Conservation (phyloP, 1,139 yeast genomes). For the Torulaspora pretoriensis region DNA sequence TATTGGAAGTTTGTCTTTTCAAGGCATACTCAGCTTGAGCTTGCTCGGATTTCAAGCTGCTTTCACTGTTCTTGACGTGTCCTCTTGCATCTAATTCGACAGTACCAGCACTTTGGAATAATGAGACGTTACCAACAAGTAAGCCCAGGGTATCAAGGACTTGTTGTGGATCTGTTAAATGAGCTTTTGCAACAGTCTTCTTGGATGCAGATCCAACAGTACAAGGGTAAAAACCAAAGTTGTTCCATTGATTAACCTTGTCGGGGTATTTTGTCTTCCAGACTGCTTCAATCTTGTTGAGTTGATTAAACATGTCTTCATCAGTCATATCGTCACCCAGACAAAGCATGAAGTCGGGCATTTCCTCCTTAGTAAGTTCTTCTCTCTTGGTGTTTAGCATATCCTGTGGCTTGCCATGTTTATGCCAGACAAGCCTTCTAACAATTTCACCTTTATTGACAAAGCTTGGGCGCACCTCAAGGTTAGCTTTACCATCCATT, state of each 20-base stretch:
- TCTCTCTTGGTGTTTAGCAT: conserved; percentile 36
- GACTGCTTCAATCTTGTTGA: conserved; percentile 53
- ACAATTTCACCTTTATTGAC: conserved; percentile 97
- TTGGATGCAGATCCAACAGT: conserved; percentile 95
- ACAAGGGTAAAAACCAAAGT: conserved; percentile 75
- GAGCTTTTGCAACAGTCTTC: conserved; percentile 82
- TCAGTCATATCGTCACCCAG: conserved; percentile 96
- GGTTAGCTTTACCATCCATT: conserved; percentile 96
- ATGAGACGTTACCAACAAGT: conserved; percentile 67
- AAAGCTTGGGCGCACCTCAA: conserved; percentile 91
- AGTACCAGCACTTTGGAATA: conserved; percentile 73
- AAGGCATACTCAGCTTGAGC: conserved; percentile 33
- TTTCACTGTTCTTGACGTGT: conserved; percentile 44
- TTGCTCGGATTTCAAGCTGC: conserved; percentile 35
- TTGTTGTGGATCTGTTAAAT: conserved; percentile 78
- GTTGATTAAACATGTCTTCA: conserved; percentile 90
- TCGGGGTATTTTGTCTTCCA: conserved; percentile 38
- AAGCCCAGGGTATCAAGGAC: conserved; percentile 83
- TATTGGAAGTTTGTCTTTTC: conserved; percentile 20
- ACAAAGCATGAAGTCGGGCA: conserved; percentile 83
- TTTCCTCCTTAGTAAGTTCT: conserved; percentile 44
- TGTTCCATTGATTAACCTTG: conserved; percentile 45
- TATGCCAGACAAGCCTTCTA: conserved; percentile 62
- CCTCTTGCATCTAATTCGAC: conserved; percentile 74
- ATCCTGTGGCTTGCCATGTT: conserved; percentile 46